Evolutionary conservation across 2,329 filamentous ascomycete species (phyloP).

Genomic region (Scorias spongiosa): DNA sequence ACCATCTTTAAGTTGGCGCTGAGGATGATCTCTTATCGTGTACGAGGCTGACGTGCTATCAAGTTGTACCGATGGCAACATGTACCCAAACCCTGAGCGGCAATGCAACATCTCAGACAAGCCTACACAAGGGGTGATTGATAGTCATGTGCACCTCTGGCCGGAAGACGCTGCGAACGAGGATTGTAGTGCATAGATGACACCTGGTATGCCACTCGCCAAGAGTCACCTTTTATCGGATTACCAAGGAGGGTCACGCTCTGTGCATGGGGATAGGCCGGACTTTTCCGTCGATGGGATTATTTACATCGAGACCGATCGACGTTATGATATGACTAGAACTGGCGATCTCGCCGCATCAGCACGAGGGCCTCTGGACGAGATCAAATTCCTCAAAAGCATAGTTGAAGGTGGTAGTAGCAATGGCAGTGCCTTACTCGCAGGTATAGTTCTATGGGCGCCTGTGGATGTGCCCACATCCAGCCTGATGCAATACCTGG

Average conservation of each 20-base stretch:
- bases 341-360: constrained; percentile 28
- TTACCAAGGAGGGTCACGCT: constrained; percentile 13
- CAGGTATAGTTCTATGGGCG: constrained; percentile 73
- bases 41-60: too few species aligned
- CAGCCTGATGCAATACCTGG: constrained; percentile 23
- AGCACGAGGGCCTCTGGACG: constrained; percentile 54
- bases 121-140: constrained; percentile 39
- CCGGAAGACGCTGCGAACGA: constrained; percentile 47
- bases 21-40: too few species aligned
- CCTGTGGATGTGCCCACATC: constrained; percentile 44
- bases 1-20: too few species aligned
- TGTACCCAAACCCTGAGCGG: too few species aligned
- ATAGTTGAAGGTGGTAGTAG: constrained; percentile 43
- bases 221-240: constrained; percentile 41
- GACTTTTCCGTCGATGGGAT: constrained; percentile 41
- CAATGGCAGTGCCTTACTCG: constrained; percentile 37
- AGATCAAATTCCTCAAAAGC: constrained; percentile 53
- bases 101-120: too few species aligned
- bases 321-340: constrained; percentile 23
- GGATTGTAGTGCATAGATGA: constrained; percentile 54
- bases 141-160: constrained; percentile 86
- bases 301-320: constrained; percentile 72
- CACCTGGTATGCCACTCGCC: constrained; percentile 41
- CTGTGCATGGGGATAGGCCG: constrained; percentile 14
- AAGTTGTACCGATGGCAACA: too few species aligned